Evolutionary conservation across 1,284 basidiomycete species (phyloP).

Genomic region (Rhodotorula sp.): DNA sequence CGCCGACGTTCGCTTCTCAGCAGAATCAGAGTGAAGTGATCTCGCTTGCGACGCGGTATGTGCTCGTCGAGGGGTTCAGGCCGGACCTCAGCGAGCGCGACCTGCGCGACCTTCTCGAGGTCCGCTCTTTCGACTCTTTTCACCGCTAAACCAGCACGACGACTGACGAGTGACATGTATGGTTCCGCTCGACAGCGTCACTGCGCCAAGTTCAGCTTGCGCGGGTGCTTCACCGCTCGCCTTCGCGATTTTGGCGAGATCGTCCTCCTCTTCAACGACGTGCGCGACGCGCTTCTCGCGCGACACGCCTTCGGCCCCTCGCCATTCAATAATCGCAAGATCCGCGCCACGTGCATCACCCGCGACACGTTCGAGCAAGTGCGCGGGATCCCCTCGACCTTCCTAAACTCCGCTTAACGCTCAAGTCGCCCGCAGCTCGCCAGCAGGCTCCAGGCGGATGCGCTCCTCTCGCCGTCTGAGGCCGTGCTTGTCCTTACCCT

Average conservation of each 20-base stretch:
- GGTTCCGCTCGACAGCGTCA: background rate
- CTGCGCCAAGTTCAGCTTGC: slow-evolving; percentile 10
- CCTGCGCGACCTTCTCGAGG: slow-evolving; percentile 3
- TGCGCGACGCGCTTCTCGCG: slow-evolving; percentile 17
- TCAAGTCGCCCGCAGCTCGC: slow-evolving; percentile 10
- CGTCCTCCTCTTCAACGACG: slow-evolving; percentile 35
- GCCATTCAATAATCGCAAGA: too few relatives aligned
- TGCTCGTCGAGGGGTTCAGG: slow-evolving; percentile 20
- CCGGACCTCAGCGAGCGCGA: slow-evolving; percentile 7
- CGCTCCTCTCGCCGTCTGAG: slow-evolving; percentile 32
- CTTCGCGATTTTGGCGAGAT: slow-evolving; percentile 20
- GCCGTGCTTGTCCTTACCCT: slow-evolving; percentile 28
- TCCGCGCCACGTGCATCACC: slow-evolving; percentile 9
- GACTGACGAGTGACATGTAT: too few relatives aligned
- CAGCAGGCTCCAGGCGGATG: background rate
- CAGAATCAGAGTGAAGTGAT: fast-evolving
- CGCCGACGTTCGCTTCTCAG: too few relatives aligned
- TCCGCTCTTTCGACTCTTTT: background rate
- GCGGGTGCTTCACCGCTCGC: slow-evolving; percentile 14
- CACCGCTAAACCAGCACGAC: background rate
- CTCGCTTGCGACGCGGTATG: slow-evolving; percentile 25
- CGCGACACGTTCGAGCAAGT: slow-evolving; percentile 24
- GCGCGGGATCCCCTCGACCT: background rate
- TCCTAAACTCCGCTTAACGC: too few relatives aligned
- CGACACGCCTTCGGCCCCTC: background rate